Conservation (phyloP, 2,329 filamentous ascomycete species). For the Helicocarpus griseus region DNA sequence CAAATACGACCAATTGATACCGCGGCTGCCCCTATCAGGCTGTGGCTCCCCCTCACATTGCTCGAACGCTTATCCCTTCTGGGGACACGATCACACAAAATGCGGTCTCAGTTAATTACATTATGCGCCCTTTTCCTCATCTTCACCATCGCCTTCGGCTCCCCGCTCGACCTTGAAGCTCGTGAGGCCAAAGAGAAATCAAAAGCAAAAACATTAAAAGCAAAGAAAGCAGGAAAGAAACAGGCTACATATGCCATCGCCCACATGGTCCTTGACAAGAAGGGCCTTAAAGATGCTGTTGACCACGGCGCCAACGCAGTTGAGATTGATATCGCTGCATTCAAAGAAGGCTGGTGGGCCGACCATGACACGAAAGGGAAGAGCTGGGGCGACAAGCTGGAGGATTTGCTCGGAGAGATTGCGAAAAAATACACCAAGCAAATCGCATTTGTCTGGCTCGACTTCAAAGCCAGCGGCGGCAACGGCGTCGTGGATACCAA, state of each 20-base stretch:
- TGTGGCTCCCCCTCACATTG: background rate
- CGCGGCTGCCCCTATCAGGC: no score
- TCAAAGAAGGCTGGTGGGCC: conserved; percentile 12
- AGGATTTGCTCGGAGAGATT: conserved; percentile 11
- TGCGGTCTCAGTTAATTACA: background rate
- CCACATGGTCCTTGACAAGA: conserved; percentile 20
- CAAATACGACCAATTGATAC: no score
- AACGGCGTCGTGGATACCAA: background rate
- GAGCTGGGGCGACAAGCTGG: conserved; percentile 4
- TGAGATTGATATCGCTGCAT: conserved; percentile 14
- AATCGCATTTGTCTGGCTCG: conserved; percentile 16
- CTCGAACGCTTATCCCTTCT: background rate
- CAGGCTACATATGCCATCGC: conserved; percentile 28
- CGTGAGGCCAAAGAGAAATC: no score
- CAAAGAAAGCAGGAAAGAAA: background rate
- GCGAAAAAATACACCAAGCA: conserved; percentile 8
- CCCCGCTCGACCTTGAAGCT: background rate
- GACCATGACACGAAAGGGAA: conserved; percentile 11
- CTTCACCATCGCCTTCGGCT: background rate
- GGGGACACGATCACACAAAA: background rate
- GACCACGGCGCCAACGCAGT: conserved; percentile 15
- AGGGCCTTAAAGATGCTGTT: conserved; percentile 10
- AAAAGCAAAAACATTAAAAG: background rate
- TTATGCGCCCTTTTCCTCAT: background rate
- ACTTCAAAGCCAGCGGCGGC: conserved; percentile 12